Percentiles rank a stretch among this genome's conserved stretches.
Evolutionary conservation across 345 rosid species (phyloP).

Genomic region (Carallia pectinifolia): DNA sequence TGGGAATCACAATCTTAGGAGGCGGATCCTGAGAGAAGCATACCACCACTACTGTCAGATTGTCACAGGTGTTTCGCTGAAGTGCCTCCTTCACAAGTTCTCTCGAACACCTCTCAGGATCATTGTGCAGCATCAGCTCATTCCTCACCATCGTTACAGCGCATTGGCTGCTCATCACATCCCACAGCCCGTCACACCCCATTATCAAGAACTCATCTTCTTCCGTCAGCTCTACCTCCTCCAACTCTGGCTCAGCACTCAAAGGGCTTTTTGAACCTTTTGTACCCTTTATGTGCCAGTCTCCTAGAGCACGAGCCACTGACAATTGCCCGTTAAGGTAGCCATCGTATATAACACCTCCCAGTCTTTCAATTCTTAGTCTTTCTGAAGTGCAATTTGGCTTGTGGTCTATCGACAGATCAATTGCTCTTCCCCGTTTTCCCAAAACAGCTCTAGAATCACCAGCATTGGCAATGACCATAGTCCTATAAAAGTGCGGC

Average conservation of each 20-base stretch:
- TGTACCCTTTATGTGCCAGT: conserved; percentile 89
- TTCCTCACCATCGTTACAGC: conserved; percentile 91
- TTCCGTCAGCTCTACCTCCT: conserved; percentile 66
- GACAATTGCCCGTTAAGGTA: conserved; percentile 89
- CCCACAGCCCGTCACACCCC: conserved; percentile 96
- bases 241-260: conserved; percentile 88
- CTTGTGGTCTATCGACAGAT: conserved; percentile 87
- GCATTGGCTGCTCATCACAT: conserved; percentile 95
- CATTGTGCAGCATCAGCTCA: conserved; percentile 77
- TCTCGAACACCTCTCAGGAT: conserved; percentile 61
- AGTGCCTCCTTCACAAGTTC: conserved; percentile 82
- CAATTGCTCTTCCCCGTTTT: conserved; percentile 87
- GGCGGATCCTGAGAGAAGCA: conserved; percentile 79
- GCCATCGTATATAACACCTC: conserved; percentile 89
- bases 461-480: conserved; percentile 90
- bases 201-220: conserved; percentile 86
- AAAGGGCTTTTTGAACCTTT: conserved; percentile 84
- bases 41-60: conserved; percentile 71
- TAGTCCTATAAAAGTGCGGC: conserved; percentile 41
- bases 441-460: conserved; percentile 92
- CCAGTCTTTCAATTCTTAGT: conserved; percentile 82
- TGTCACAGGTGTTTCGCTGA: conserved; percentile 81
- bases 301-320: conserved; percentile 91
- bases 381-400: conserved; percentile 78
- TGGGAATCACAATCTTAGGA: conserved; percentile 73